Evolutionary conservation across 73 alveolate genomes (phyloP).

Genomic region (Breviolum minutum): DNA sequence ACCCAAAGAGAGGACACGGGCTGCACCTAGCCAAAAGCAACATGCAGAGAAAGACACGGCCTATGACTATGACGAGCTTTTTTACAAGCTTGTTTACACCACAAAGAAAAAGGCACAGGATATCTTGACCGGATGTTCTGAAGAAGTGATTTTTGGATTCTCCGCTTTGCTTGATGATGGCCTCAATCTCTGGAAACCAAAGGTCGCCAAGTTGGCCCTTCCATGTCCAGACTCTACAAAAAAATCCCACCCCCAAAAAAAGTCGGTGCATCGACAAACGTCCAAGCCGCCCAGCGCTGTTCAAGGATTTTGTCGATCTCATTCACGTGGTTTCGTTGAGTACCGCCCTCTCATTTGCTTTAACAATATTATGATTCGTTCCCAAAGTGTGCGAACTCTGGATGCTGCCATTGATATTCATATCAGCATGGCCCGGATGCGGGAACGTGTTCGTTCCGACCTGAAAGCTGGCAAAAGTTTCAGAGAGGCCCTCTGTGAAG

Average conservation of each 20-base stretch:
- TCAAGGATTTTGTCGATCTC: not conserved
- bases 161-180: not conserved
- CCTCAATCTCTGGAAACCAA: not conserved
- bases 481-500: not conserved
- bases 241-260: no score
- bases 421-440: not conserved
- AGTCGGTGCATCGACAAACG: not conserved
- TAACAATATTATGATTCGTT: not conserved
- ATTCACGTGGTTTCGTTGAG: not conserved
- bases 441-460: not conserved
- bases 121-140: not conserved
- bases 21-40: not conserved
- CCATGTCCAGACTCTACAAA: not conserved
- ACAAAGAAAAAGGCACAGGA: not conserved
- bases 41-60: not conserved
- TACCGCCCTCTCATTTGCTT: not conserved
- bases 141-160: constrained; percentile 10
- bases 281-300: not conserved
- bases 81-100: not conserved
- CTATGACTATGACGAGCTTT: not conserved
- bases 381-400: not conserved
- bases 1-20: not conserved
- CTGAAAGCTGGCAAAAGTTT: not conserved
- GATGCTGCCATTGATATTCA: constrained; percentile 1
- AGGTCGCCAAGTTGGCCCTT: not conserved